A percentile compares a stretch with the other conserved stretches of the same genome.
These are phyloP conservation scores for Bryum argenteum DNA, from an alignment of 225 moss, liverwort and hornwort species.

Conservation along the genomic window DNA sequence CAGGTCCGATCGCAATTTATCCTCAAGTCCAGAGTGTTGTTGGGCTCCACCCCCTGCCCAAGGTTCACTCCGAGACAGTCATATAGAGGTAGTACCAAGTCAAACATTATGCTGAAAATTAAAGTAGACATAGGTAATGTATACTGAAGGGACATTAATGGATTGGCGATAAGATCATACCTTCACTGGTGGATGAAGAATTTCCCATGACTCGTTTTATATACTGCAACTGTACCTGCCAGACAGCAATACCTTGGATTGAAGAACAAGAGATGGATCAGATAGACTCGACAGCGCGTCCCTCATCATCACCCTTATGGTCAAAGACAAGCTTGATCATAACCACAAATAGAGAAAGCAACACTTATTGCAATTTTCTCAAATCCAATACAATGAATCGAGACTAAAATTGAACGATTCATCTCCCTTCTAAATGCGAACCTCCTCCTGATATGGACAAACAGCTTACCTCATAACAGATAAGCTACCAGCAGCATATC, in stretches of 20 bases:
- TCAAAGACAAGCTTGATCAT: slow-evolving; percentile 9
- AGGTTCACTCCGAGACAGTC: slow-evolving; percentile 7
- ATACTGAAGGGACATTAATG: background rate
- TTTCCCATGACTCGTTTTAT: slow-evolving; percentile 47
- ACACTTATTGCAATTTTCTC: background rate
- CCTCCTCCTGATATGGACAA: background rate
- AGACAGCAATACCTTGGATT: slow-evolving; percentile 13
- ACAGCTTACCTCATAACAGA: slow-evolving; percentile 1
- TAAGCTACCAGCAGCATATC: slow-evolving; percentile 10
- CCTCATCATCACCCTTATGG: slow-evolving; percentile 15
- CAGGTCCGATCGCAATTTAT: slow-evolving; percentile 62
- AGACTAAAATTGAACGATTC: slow-evolving; percentile 7
- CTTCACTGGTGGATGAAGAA: slow-evolving; percentile 50
- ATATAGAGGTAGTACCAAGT: slow-evolving; percentile 6
- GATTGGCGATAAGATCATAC: slow-evolving; percentile 26
- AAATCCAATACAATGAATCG: background rate
- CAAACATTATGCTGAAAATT: slow-evolving; percentile 5
- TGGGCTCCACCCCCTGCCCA: slow-evolving; percentile 40
- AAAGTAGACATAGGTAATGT: background rate
- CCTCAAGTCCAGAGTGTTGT: slow-evolving; percentile 44
- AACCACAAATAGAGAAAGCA: slow-evolving; percentile 21
- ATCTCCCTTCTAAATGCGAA: background rate
- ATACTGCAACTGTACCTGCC: slow-evolving; percentile 23
- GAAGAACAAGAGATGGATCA: slow-evolving; percentile 13
- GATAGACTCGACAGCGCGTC: slow-evolving; percentile 12